Conservation (phyloP, 73 alveolate species). For the Symbiodinium natans region DNA sequence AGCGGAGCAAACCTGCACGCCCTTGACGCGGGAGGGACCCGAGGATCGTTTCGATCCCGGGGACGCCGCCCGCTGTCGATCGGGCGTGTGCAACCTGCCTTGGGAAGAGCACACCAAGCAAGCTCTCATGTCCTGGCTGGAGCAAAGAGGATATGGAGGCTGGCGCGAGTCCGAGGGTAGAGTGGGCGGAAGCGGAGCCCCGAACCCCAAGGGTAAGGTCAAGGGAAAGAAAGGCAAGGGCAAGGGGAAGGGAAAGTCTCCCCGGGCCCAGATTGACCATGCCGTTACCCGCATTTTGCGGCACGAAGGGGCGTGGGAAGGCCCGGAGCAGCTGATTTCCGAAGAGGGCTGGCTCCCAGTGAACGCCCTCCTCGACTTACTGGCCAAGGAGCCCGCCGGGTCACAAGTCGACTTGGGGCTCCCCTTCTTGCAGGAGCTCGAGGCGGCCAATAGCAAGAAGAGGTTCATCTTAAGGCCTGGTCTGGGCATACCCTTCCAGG, state of each 20-base stretch:
- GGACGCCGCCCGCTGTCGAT: too few relatives aligned
- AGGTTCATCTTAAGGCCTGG: conserved; percentile 12
- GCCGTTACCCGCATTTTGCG: too few relatives aligned
- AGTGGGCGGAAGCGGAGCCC: neutral
- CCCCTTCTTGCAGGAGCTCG: neutral
- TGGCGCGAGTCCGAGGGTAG: neutral
- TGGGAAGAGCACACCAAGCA: neutral
- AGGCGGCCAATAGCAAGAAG: neutral
- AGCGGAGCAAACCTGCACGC: neutral
- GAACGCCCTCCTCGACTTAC: too few relatives aligned
- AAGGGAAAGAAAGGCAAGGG: neutral
- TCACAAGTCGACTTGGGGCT: too few relatives aligned
- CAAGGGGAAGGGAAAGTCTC: too few relatives aligned
- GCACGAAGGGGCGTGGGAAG: too few relatives aligned
- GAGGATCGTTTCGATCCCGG: too few relatives aligned
- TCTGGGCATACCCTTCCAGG: conserved; percentile 11
- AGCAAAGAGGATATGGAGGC: neutral
- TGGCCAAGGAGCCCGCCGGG: too few relatives aligned
- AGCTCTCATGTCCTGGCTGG: neutral
- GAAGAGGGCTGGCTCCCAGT: too few relatives aligned
- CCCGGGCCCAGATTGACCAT: too few relatives aligned
- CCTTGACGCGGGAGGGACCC: too few relatives aligned
- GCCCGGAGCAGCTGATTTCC: too few relatives aligned
- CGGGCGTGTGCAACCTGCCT: neutral
- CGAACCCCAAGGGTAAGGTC: neutral